Conservation (phyloP, 345 rosid genomes). For the Gossypium thurberi region DNA sequence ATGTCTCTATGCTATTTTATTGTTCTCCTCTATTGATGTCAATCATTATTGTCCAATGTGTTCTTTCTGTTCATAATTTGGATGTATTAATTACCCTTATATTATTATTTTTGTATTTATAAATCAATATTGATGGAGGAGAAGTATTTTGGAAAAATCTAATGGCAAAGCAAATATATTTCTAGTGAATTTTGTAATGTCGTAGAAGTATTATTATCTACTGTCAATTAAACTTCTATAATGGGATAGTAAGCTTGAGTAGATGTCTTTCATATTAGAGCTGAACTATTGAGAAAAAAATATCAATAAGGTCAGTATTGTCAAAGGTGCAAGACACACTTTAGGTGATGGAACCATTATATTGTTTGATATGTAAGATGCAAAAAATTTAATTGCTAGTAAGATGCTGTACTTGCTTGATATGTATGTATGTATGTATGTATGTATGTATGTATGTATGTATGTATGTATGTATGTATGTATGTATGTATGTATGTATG, state of each 20-base stretch:
- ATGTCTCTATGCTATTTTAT: neutral
- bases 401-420: neutral
- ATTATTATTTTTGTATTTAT: neutral
- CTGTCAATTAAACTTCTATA: neutral
- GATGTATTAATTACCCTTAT: neutral
- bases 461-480: neutral
- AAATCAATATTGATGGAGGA: neutral
- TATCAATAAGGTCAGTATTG: neutral
- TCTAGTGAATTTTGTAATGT: neutral
- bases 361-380: neutral
- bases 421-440: neutral
- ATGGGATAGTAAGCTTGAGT: neutral
- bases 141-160: neutral
- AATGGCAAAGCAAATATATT: neutral
- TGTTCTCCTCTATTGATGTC: neutral
- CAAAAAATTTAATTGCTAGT: neutral
- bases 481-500: neutral
- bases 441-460: neutral
- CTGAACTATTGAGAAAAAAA: neutral
- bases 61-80: neutral
- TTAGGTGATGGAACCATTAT: neutral
- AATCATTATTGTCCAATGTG: neutral
- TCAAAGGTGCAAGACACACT: neutral
- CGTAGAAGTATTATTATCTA: neutral
- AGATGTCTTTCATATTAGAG: neutral